phyloP scores from a whole-genome alignment of 192 early-diverging fungal genomes.

The Funneliformis geosporum region DNA sequence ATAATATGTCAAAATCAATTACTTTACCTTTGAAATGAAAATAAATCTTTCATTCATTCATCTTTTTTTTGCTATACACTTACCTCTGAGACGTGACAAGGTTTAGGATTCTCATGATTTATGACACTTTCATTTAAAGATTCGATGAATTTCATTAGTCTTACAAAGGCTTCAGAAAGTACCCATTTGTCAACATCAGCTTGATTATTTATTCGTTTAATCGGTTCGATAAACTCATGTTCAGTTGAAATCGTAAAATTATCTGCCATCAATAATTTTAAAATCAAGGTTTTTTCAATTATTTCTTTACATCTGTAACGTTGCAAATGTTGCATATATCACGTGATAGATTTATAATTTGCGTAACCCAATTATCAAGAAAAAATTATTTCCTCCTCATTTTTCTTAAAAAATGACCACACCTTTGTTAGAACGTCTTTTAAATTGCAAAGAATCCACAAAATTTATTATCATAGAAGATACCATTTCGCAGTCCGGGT shows the following conservation, averaged over 20 bases:
- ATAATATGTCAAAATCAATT: background rate
- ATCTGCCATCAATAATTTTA: background rate
- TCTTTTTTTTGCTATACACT: background rate
- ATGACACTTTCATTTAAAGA: conserved; percentile 70
- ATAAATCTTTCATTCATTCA: background rate
- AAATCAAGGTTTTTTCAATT: background rate
- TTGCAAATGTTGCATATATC: too few species aligned
- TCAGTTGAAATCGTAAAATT: conserved; percentile 35
- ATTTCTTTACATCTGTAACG: background rate
- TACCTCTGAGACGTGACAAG: conserved; percentile 61
- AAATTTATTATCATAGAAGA: background rate
- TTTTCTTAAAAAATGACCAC: background rate
- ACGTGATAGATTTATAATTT: too few species aligned
- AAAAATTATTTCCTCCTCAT: background rate
- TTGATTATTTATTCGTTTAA: conserved; percentile 23
- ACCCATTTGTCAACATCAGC: conserved; percentile 10
- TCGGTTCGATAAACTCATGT: conserved; percentile 74
- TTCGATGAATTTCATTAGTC: conserved; percentile 72
- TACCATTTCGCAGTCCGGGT: conserved; percentile 14
- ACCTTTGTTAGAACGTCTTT: background rate
- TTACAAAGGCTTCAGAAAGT: conserved; percentile 60
- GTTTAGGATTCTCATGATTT: conserved; percentile 61
- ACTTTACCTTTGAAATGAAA: conserved; percentile 2
- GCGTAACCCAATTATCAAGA: background rate
- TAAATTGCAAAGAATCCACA: conserved; percentile 1